Base-by-base conservation (phyloP, 176 grass and related monocot species). In the Otatea glauca region DNA sequence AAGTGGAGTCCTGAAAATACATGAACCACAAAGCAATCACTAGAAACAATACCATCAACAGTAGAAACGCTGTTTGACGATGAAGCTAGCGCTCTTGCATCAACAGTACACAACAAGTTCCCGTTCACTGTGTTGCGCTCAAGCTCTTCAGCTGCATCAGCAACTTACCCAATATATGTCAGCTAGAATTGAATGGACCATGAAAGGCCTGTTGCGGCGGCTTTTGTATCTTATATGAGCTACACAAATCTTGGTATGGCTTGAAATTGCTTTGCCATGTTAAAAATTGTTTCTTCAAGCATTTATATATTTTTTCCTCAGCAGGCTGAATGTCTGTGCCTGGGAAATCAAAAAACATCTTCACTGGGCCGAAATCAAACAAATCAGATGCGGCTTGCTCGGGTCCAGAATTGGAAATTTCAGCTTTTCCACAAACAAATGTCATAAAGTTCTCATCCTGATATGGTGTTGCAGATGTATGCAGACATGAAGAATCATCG, bases 111-210 rank as follows among this genome's bases (percentile, higher is more conserved):
- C 11, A 67, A 80, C 16, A 82, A 65, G 76, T 23, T 70, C 1
- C 25, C 62, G 41, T 68, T 79, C 49, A 64, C 35, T 41, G 79
- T 76, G n/a, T 73, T 88, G 81, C 91, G 86, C 72, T 99, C 93
- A 13, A 99, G 89, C 71, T 99, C 89, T 83, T 99, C 96, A 81
- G 96, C 96, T 61, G 96, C 96, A 92, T 99, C 96, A 89, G 96
- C 96, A 87, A 99, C 96, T 77, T 29, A 29, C 29, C 29, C 29
- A 29, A 29, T 29, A 29, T 29, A 29, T 29, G 1, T 29, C 29
- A 29, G 68, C 51, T 74, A 79, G 43, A 89, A 58, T 7, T 60
- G 15, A 39, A 61, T 75, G 21, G 68, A 86, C 62, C 48, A 68
- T 38, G 20, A 64, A 76, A 73, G 13, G 74, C 66, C 68, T 78